Evolutionary conservation across 2,329 filamentous ascomycete species (phyloP), one percentile per base, ranked within the genome.

Genomic region (Dothistroma septosporum): DNA sequence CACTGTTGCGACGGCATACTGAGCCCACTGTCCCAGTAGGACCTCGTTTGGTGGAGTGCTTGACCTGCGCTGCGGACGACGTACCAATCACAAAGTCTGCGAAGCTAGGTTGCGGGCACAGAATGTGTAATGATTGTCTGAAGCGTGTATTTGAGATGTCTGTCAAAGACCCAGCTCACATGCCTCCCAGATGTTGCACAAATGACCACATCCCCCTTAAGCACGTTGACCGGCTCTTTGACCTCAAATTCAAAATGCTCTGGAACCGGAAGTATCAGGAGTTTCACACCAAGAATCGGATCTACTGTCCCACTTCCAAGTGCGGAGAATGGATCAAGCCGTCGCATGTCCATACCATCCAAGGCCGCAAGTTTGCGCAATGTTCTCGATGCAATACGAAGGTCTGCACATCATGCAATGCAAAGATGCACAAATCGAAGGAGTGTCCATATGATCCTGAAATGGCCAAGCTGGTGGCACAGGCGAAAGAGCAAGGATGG

Each of bases 251-350:
- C 79, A 93, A 94, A 77, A 85, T 81, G 66, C 80, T 80, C 0
- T 96, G 91, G 90, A 93, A 94, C 72, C 83, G 82, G 60, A 93
- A 91, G 70, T 94, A 87, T 70, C 80, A 86, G 67, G 90, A 95
- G 72, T 90, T 85, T 69, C 87, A 88, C 4, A 87, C 87, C 0
- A 84, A 83, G 55, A 90, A 90, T 71, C 85, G 89, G 49, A 80
- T 92, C 37, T 93, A 93, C 74, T 96, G 92, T 68, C 89, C 91
- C 0, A 81, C 81, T 1, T 81, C 82, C 56, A 82, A 82, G 48
- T 96, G 92, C 69, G 89, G 89, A 28, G 85, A 90, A 71, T 91
- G 87, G 88, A 92, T 96, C 74, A 87, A 85, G 68, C 89, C 90
- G 2, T 82, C 81, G 21, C 82, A 88, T 68, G 87, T 92, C 50